Percentiles rank a stretch among this genome's conserved stretches.
phyloP scores from a whole-genome alignment of 2,329 filamentous ascomycete genomes.

The Colletotrichum lupini region DNA sequence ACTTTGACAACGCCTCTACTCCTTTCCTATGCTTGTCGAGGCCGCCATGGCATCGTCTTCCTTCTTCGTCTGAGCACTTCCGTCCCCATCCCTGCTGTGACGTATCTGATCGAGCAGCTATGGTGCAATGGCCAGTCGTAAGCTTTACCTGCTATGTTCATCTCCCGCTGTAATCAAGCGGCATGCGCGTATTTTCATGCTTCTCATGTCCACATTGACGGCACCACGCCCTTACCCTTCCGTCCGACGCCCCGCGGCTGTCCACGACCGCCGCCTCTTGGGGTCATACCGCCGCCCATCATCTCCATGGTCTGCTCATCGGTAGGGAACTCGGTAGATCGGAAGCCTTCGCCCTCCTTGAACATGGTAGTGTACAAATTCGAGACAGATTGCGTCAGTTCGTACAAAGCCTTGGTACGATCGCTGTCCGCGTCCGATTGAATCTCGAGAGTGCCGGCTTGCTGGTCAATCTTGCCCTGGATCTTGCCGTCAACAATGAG shows the following conservation, averaged over 20 bases:
- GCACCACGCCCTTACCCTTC: conserved; percentile 30
- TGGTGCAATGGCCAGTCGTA: neutral
- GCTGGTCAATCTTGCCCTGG: conserved; percentile 88
- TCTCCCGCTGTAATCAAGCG: neutral
- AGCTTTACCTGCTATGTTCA: neutral
- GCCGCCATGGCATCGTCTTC: neutral
- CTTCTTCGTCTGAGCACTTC: neutral
- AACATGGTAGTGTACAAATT: conserved; percentile 79
- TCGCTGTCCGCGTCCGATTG: conserved; percentile 78
- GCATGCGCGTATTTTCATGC: neutral
- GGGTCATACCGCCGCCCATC: conserved; percentile 33
- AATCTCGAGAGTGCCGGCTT: conserved; percentile 85
- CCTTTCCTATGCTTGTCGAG: neutral
- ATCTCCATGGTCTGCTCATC: conserved; percentile 46
- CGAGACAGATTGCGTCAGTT: conserved; percentile 77
- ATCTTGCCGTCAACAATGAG: conserved; percentile 92
- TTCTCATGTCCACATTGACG: conserved; percentile 19
- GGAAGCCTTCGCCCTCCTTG: conserved; percentile 80
- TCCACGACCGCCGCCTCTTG: conserved; percentile 34
- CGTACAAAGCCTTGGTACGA: conserved; percentile 77
- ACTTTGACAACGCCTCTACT: neutral
- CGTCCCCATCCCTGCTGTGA: neutral
- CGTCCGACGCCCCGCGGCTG: conserved; percentile 26
- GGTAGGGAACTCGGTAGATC: conserved; percentile 41
- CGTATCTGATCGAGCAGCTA: neutral